Evolutionary conservation across 2,329 filamentous ascomycete species (phyloP).

Genomic region (Microdochium trichocladiopsis): DNA sequence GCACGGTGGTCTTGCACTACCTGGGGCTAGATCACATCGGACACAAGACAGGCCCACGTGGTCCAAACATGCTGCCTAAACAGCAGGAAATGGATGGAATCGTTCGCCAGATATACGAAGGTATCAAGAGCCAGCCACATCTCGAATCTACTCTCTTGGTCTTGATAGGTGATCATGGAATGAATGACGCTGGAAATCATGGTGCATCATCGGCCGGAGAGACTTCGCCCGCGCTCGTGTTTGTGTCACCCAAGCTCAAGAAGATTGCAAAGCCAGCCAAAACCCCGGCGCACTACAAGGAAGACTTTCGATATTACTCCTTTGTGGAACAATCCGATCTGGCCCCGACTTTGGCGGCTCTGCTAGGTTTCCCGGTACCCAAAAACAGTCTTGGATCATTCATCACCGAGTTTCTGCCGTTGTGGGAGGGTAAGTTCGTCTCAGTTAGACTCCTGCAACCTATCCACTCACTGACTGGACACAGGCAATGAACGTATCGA

Average conservation of each 20-base stretch:
- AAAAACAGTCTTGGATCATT: slow-evolving; percentile 87
- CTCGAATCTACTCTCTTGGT: slow-evolving; percentile 76
- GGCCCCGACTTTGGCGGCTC: slow-evolving; percentile 77
- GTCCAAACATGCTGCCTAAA: slow-evolving; percentile 87
- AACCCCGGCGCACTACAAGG: slow-evolving; percentile 50
- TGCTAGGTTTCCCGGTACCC: slow-evolving; percentile 82
- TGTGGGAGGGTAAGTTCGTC: slow-evolving; percentile 50
- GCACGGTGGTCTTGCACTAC: slow-evolving; percentile 90
- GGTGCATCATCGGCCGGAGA: slow-evolving; percentile 90
- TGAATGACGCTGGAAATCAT: slow-evolving; percentile 98
- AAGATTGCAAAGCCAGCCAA: slow-evolving; percentile 34
- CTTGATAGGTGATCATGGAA: slow-evolving; percentile 92
- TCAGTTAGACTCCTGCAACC: background rate
- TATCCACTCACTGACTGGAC: background rate
- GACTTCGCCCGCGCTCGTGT: slow-evolving; percentile 86
- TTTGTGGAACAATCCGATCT: slow-evolving; percentile 92
- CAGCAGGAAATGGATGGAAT: slow-evolving; percentile 90
- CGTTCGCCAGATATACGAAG: slow-evolving; percentile 66
- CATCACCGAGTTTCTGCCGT: slow-evolving; percentile 67
- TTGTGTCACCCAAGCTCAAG: slow-evolving; percentile 78
- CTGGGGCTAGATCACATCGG: slow-evolving; percentile 95
- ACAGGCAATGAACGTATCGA: slow-evolving; percentile 30
- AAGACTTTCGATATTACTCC: slow-evolving; percentile 78
- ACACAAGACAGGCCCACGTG: slow-evolving; percentile 85
- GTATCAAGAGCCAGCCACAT: slow-evolving; percentile 64